phyloP scores from a whole-genome alignment of 805 yeast species.

The Debaryomyces hansenii region DNA sequence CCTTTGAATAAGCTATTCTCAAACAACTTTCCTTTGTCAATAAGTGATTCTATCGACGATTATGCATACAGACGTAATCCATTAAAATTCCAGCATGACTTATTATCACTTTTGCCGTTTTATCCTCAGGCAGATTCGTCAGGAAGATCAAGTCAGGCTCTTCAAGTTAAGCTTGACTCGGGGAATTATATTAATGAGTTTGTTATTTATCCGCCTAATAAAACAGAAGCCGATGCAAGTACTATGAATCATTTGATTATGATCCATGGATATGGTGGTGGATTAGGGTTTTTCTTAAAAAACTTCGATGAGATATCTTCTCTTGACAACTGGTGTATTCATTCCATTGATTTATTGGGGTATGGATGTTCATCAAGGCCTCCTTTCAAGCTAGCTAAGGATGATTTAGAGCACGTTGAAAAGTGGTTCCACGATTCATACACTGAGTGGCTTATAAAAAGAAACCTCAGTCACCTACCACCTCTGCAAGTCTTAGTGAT shows the following conservation, averaged over 20 bases:
- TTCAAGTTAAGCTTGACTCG: slow-evolving; percentile 25
- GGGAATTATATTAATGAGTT: slow-evolving; percentile 40
- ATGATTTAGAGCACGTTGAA: slow-evolving; percentile 52
- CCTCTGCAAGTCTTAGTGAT: slow-evolving; percentile 52
- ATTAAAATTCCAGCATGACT: slow-evolving; percentile 46
- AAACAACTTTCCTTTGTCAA: slow-evolving; percentile 57
- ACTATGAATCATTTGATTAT: slow-evolving; percentile 38
- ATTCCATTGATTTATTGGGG: slow-evolving; percentile 85
- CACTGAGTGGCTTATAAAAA: slow-evolving; percentile 56
- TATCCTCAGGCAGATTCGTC: slow-evolving; percentile 33
- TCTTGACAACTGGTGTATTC: slow-evolving; percentile 63
- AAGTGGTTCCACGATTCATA: slow-evolving; percentile 65
- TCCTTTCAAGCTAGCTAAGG: slow-evolving; percentile 47
- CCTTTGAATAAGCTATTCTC: slow-evolving; percentile 56
- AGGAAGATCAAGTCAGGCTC: slow-evolving; percentile 31
- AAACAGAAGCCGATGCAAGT: slow-evolving; percentile 8
- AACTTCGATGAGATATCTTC: slow-evolving; percentile 28
- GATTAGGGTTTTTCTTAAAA: slow-evolving; percentile 44
- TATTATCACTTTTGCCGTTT: slow-evolving; percentile 48
- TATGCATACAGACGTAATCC: slow-evolving; percentile 39
- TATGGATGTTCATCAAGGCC: slow-evolving; percentile 90
- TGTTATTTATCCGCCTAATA: slow-evolving; percentile 34
- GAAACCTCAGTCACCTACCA: slow-evolving; percentile 37
- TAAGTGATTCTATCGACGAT: slow-evolving; percentile 54
- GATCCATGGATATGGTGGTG: slow-evolving; percentile 48